Evolutionary conservation across 1,284 basidiomycete species (phyloP), one percentile per base, ranked within the genome.

Genomic region (Boletellus deceptivus): DNA sequence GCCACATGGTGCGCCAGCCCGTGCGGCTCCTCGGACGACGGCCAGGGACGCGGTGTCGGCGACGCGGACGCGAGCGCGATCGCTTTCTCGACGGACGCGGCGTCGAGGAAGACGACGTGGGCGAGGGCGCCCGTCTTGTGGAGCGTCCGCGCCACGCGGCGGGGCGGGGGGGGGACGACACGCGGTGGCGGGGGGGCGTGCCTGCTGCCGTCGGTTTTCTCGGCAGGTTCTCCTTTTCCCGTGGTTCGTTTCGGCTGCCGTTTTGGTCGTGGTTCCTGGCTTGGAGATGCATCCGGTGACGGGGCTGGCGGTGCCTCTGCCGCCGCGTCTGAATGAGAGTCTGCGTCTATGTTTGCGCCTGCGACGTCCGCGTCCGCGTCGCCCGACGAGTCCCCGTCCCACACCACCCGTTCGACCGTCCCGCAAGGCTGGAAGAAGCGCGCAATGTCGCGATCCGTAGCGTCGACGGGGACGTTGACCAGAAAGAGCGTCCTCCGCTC

Each of bases 391-490:
- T 70, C 65, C 29, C 68, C 59, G 41, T 60, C 55, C 16, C 92
- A 86, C 1, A 82, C 62, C 3, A 93, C 82, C 49, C 73, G 76
- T 69, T 95, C 92, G 11, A 94, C 77, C 0, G 84, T 85, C 16
- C 92, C 93, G 53, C 77, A 83, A 14, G 75, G 63, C 59, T 84
- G 85, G 74, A 93, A 93, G 18, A 94, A 74, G 2, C 81, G 69
- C 3, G 82, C 73, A 1, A 94, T 69, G 62, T 91, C 89, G 43
- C 87, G 77, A 58, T 89, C 86, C 0, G 88, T 89, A 4, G 89
- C 82, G 66, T 94, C 91, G 45, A 89, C 83, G 2, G 93, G 92
- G 4, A 93, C 70, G 62, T 96, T 94, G 51, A 89, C 89, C 9
- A 93, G 72, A 63, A 96, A 96, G 13, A 94, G 72, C 0, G 91